phyloP scores from a whole-genome alignment of 1,284 basidiomycete species.

The Quambalaria eucalypti region DNA sequence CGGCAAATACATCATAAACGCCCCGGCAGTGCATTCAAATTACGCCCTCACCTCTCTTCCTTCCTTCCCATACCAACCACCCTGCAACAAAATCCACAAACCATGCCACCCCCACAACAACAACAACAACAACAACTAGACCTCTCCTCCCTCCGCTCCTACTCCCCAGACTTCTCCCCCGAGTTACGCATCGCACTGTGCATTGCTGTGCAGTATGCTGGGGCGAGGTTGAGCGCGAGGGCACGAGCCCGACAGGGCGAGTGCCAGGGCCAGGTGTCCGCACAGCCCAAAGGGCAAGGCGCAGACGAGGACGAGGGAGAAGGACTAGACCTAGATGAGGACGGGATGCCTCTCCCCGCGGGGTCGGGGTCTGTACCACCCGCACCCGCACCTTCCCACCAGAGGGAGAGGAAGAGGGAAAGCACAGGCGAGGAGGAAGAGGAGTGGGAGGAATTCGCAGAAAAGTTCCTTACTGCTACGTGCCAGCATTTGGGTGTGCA shows the following conservation, averaged over 20 bases:
- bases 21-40: no score
- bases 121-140: conserved; percentile 14
- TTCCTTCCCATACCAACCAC: no score
- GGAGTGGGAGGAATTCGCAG: conserved; percentile 27
- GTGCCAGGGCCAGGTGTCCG: not conserved
- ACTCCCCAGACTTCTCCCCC: conserved; percentile 31
- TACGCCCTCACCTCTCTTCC: no score
- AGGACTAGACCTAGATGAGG: conserved; percentile 6
- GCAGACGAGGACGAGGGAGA: not conserved
- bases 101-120: no score
- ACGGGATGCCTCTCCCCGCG: conserved; percentile 1
- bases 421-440: conserved; percentile 8
- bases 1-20: no score
- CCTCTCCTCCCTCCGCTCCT: conserved; percentile 26
- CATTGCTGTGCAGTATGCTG: conserved; percentile 35
- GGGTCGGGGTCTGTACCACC: no score
- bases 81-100: no score
- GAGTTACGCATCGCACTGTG: conserved; percentile 27
- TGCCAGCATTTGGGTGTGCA: conserved; percentile 38
- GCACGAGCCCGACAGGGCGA: conserved; percentile 7
- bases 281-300: not conserved
- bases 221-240: not conserved
- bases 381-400: not conserved
- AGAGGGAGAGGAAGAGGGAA: not conserved
- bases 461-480: conserved; percentile 33